phyloP scores from a whole-genome alignment of 1,284 basidiomycete genomes.

The Inonotus obliquus region DNA sequence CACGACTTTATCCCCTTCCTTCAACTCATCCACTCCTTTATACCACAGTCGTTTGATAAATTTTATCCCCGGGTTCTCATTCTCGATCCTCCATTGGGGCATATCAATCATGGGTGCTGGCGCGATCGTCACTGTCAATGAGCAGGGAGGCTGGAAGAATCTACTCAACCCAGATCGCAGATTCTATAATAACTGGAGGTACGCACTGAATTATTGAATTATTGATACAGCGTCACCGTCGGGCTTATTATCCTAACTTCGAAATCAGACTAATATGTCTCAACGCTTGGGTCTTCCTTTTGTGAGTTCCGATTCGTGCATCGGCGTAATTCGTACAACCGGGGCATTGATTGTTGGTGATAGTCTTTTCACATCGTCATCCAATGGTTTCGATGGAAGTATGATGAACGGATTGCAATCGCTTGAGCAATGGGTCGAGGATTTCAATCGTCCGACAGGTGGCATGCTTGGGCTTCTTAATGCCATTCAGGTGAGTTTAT shows the following conservation, averaged over 20 bases:
- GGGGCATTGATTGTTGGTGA: background rate
- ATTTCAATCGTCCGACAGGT: constrained; percentile 30
- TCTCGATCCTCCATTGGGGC: background rate
- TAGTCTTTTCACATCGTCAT: constrained; percentile 24
- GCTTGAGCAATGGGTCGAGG: constrained; percentile 26
- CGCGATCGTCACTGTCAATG: background rate
- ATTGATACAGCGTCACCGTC: background rate
- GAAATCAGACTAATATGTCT: constrained; percentile 17
- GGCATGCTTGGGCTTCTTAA: constrained; percentile 28
- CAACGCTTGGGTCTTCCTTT: constrained; percentile 21
- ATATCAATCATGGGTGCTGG: constrained; percentile 8
- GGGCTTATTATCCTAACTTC: background rate
- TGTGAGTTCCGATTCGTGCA: constrained; percentile 4
- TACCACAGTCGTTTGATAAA: background rate
- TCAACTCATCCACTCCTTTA: background rate
- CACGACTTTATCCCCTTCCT: background rate
- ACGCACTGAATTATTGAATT: background rate
- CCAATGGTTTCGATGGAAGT: constrained; percentile 27
- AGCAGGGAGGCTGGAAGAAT: constrained; percentile 5
- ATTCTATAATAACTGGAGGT: constrained; percentile 17
- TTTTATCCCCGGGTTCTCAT: background rate
- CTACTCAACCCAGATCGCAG: constrained; percentile 12
- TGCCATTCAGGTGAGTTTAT: constrained; percentile 34
- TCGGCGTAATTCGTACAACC: background rate
- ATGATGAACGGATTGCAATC: constrained; percentile 28